Base-by-base conservation (phyloP, 345 rosid genomes). In the Populus pruinosa region DNA sequence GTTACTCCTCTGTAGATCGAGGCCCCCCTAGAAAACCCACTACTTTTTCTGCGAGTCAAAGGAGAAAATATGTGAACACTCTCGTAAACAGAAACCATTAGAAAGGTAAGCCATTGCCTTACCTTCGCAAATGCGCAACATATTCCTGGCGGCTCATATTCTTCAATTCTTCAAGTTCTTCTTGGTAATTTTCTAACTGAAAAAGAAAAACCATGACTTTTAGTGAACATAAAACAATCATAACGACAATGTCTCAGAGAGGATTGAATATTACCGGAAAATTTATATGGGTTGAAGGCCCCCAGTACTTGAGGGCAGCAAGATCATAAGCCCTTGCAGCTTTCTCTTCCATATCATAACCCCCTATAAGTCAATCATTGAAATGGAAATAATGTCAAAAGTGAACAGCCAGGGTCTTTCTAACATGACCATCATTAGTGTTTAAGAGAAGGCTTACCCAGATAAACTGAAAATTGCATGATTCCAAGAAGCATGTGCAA, bases 241-340 rank as follows among this genome's bases (percentile, higher is more conserved):
- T 13, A 17, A 16, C 5, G 21, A 33, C 33, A 9, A 23, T 17
- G 39, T 59, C 5, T 64, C n/a, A 35, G 0, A 18, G 23, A 8
- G 33, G 10, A 29, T n/a, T 5, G 31, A 77, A 10, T 35, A 20
- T 29, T 87, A 92, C 97, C 65, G 90, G 87, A 68, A 92, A 92
- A 82, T 92, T 92, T 13, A 90, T 90, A 61, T 90, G 97, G 2
- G 97, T 92, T 0, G 94, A 87, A 80, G 92, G 85, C 12, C 97
- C 97, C 97, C 97, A 92, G 82, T 92, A 92, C 87, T 92, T 92
- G 0, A 92, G 91, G 12, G 97, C 97, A 5, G 97, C 97, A 20
- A 92, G 92, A 86, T 92, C 97, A 80, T 92, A 92, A 63, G 97
- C 89, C 80, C 91, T 86, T 4, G 97, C 94, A 70, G 97, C 97